Evolutionary conservation across 2,329 filamentous ascomycete species (phyloP).

Genomic region (Arthroderma sp.): DNA sequence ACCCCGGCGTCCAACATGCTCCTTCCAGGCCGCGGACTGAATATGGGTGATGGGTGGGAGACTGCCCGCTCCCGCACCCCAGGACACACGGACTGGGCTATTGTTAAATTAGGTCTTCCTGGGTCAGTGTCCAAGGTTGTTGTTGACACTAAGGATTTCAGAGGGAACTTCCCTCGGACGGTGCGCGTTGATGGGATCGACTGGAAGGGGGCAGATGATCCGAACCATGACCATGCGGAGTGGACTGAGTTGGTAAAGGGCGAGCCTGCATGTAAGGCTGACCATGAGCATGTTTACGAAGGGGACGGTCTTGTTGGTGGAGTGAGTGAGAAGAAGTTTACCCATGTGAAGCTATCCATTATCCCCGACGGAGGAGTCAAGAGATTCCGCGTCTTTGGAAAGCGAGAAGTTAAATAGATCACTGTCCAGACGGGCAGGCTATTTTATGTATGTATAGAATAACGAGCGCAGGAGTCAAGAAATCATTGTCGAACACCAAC

Average conservation of each 20-base stretch:
- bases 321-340: slow-evolving; percentile 54
- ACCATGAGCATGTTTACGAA: slow-evolving; percentile 30
- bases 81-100: slow-evolving; percentile 32
- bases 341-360: slow-evolving; percentile 80
- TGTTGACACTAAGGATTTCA: slow-evolving; percentile 33
- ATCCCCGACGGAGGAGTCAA: slow-evolving; percentile 91
- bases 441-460: too few species aligned
- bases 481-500: too few species aligned
- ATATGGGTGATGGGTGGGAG: slow-evolving; percentile 35
- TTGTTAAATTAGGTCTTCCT: slow-evolving; percentile 27
- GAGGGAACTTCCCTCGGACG: slow-evolving; percentile 31
- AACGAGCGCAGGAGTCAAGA: too few species aligned
- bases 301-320: slow-evolving; percentile 48
- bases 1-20: slow-evolving; percentile 28
- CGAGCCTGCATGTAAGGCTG: slow-evolving; percentile 25
- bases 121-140: slow-evolving; percentile 26
- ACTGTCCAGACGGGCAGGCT: too few species aligned
- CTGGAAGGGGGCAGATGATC: slow-evolving; percentile 10
- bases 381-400: slow-evolving; percentile 64
- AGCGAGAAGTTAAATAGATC: slow-evolving; percentile 24
- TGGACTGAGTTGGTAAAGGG: slow-evolving; percentile 27
- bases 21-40: slow-evolving; percentile 29
- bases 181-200: slow-evolving; percentile 27
- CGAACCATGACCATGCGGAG: slow-evolving; percentile 20
- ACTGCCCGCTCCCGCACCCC: slow-evolving; percentile 26